Evolutionary conservation across 805 yeast genomes (phyloP), one percentile per base, ranked within the genome.

Genomic region (Starmerella potacharoeniae): DNA sequence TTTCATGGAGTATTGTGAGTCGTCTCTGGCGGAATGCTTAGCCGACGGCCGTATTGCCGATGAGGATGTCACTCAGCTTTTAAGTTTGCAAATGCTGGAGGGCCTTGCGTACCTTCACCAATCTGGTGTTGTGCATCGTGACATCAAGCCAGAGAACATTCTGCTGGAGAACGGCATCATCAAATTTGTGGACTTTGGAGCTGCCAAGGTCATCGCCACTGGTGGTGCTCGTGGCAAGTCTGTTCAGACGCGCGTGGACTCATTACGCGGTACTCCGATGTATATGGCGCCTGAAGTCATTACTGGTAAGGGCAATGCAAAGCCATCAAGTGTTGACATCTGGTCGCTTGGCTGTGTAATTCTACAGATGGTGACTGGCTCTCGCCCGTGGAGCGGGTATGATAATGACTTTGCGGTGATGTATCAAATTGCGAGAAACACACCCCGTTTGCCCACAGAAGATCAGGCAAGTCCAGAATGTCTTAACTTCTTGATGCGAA

Each of bases 291-390:
- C 98, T 0, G 98, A 93, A 65, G 86, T 87, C 0, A 87, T 93
- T 56, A 86, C 93, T 1, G 97, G 97, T 2, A 75, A 78, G 6
- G 69, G 76, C 1, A 66, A 77, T 1, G 63, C 63, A 11, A 58
- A 54, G 34, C 58, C 57, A n/a, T 78, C 76, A 60, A 90, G 90
- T 3, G 80, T 82, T 3, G 98, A 93, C 71, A 86, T 93, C 36
- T 93, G 98, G 98, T 88, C 98, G 0, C 73, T 91, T 43, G 98
- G 98, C 4, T 93, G 98, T 69, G 91, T 96, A 69, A 85, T 93
- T 2, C 69, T 91, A 47, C 97, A 93, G 68, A 93, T 93, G 97
- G 87, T 91, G 1, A 90, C 97, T 0, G 98, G 98, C 13, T 76
- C 89, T 60, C 76, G 96, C 56, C 98, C 98, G 6, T 93, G 98